Evolutionary conservation across 2,329 filamentous ascomycete genomes (phyloP).

Genomic region (Ophiostoma pallidulum): DNA sequence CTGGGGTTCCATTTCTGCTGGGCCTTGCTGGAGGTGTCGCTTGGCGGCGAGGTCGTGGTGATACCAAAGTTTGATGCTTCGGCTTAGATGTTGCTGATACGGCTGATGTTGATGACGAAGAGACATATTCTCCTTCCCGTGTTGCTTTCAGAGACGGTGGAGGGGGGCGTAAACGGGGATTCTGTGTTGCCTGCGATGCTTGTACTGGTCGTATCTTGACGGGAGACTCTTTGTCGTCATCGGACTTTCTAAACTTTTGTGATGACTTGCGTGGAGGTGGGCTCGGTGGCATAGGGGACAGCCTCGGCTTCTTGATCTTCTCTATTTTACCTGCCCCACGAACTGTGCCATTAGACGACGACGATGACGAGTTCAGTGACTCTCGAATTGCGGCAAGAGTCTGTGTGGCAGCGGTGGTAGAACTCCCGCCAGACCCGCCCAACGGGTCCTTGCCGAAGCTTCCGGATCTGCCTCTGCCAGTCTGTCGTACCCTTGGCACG

Average conservation of each 20-base stretch:
- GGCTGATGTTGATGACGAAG: constrained; percentile 17
- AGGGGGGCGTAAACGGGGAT: constrained; percentile 13
- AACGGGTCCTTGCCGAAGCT: constrained; percentile 48
- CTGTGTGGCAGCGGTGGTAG: constrained; percentile 42
- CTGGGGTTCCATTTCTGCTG: constrained; percentile 58
- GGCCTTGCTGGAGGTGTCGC: constrained; percentile 47
- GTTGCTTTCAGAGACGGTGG: constrained; percentile 14
- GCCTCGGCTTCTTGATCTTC: constrained; percentile 34
- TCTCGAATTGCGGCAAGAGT: constrained; percentile 59
- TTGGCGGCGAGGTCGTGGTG: constrained; percentile 20
- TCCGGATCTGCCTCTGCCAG: constrained; percentile 45
- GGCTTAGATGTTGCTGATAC: constrained; percentile 12
- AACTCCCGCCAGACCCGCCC: constrained; percentile 27
- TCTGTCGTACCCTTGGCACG: constrained; percentile 38
- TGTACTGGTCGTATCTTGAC: constrained; percentile 25
- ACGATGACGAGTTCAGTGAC: constrained; percentile 62
- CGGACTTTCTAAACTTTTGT: constrained; percentile 38
- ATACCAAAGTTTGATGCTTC: constrained; percentile 19
- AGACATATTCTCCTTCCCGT: background rate
- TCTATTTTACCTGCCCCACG: constrained; percentile 39
- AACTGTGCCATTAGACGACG: constrained; percentile 50
- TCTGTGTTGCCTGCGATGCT: constrained; percentile 15
- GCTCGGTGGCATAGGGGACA: constrained; percentile 45
- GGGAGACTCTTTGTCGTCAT: constrained; percentile 30
- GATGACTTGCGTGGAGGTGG: constrained; percentile 55